Percentiles rank a stretch among this genome's conserved stretches.
These are phyloP conservation scores for Suillus bovinus DNA, from an alignment of 768 basidiomycete species.

Conservation along the genomic window DNA sequence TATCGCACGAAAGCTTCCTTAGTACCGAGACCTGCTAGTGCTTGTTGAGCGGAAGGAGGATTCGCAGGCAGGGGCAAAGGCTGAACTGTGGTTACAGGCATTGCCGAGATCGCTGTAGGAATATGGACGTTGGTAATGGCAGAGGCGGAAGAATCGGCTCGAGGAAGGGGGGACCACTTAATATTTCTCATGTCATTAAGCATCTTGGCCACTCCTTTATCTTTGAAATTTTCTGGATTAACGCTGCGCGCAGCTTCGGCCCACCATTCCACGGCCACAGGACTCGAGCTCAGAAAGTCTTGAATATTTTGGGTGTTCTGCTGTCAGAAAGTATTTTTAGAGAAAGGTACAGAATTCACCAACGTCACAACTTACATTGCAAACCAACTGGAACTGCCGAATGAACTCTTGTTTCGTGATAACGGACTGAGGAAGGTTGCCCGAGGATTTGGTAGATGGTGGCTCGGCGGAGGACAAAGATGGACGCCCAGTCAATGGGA, in stretches of 20 bases:
- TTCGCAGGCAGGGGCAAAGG: not conserved
- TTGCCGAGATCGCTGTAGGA: not conserved
- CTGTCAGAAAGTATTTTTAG: not conserved
- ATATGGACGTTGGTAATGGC: too few species aligned
- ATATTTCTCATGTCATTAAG: not conserved
- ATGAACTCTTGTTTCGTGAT: conserved; percentile 20
- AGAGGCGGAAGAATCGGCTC: not conserved
- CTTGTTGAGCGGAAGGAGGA: not conserved
- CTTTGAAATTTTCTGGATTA: not conserved
- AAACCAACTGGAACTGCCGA: conserved; percentile 21
- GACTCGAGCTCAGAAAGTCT: not conserved
- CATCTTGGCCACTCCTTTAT: not conserved
- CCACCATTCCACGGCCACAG: conserved; percentile 1
- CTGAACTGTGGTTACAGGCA: too few species aligned
- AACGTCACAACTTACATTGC: conserved; percentile 19
- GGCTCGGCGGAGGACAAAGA: not conserved
- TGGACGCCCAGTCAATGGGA: not conserved
- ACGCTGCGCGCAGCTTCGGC: not conserved
- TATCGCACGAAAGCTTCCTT: not conserved
- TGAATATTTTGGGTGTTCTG: not conserved
- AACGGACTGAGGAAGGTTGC: not conserved
- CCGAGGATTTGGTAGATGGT: not conserved
- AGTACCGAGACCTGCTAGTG: not conserved
- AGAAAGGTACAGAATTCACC: not conserved
- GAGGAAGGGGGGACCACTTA: not conserved